phyloP scores from a whole-genome alignment of 495 filamentous ascomycete genomes.

The Daldinia vernicosa region DNA sequence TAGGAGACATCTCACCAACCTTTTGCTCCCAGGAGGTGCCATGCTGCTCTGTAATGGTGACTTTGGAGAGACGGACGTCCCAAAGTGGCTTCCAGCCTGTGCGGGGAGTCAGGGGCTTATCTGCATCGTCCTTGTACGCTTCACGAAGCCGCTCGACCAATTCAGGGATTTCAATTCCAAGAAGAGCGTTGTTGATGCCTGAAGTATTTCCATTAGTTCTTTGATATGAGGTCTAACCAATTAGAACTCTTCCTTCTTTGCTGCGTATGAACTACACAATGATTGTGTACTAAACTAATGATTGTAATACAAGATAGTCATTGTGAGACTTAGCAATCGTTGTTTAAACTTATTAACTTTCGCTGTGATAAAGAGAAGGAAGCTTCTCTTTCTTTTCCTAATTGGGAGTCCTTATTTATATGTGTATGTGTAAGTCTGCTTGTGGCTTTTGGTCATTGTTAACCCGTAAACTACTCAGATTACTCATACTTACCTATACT shows the following conservation, averaged over 20 bases:
- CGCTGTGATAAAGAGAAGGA: not conserved
- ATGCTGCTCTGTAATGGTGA: slow-evolving; percentile 70
- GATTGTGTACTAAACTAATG: too few species aligned
- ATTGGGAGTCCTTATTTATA: not conserved
- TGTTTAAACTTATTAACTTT: too few species aligned
- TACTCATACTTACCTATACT: not conserved
- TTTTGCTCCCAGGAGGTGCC: slow-evolving; percentile 77
- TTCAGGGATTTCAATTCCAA: slow-evolving; percentile 82
- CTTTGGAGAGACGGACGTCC: slow-evolving; percentile 78
- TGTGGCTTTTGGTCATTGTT: not conserved
- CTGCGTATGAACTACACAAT: too few species aligned
- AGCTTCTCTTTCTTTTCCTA: not conserved
- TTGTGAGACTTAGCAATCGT: too few species aligned
- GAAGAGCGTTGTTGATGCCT: slow-evolving; percentile 86
- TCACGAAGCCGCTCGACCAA: slow-evolving; percentile 75
- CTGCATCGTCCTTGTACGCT: slow-evolving; percentile 54
- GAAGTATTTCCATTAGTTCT: too few species aligned
- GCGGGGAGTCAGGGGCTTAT: slow-evolving; percentile 74
- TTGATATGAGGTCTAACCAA: too few species aligned
- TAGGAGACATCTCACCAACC: slow-evolving; percentile 85
- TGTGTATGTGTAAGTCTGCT: not conserved
- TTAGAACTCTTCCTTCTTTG: too few species aligned
- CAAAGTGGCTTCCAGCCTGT: slow-evolving; percentile 91
- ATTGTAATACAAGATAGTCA: too few species aligned
- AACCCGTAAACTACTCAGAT: not conserved